Base-by-base conservation (phyloP, 306 rosid genomes). In the Aeschynomene evenia region DNA sequence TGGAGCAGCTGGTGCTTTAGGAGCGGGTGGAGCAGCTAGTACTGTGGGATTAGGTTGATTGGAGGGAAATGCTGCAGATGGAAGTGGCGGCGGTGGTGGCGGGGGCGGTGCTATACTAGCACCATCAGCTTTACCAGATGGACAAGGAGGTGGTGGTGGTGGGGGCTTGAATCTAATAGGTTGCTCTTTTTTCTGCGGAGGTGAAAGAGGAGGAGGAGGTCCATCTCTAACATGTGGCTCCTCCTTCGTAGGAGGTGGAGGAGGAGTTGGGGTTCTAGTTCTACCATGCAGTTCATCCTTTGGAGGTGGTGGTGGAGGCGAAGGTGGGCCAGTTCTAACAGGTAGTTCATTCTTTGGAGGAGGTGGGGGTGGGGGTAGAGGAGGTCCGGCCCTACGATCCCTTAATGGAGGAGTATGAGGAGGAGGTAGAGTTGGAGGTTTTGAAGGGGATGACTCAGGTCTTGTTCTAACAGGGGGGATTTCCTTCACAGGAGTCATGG, bases 61-160 rank as follows among this genome's bases (percentile, higher is more conserved):
- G 15, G 75, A 83, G 56, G 82, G 50, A 53, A 43, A 23, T 59
- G 81, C 55, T 37, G 75, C 40, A 28, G 51, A 21, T 45, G 79
- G 72, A 22, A 4, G 31, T 10, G 42, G 54, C 9, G 80, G 80
- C 0, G 74, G 81, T 10, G 82, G 77, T 3, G 81, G 70, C 4
- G 81, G 37, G 1, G 80, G 64, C 15, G 82, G 60, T 46, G 50
- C 57, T 55, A 23, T 42, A 29, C 45, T 39, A 75, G 79, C 51
- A 79, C 70, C 70, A 52, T 20, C 71, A 66, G 58, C 73, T 65
- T 77, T 49, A 36, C 43, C 67, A 22, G 72, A 59, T 66, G 31
- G 79, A 74, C 45, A 48, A 72, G 86, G 89, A 22, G 83, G 83
- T 13, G 85, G 80, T 12, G 81, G 83, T 2, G 83, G 82, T 8